Evolutionary conservation across 768 basidiomycete genomes (phyloP), one percentile per base, ranked within the genome.

Genomic region (Leucogyrophana mollusca): DNA sequence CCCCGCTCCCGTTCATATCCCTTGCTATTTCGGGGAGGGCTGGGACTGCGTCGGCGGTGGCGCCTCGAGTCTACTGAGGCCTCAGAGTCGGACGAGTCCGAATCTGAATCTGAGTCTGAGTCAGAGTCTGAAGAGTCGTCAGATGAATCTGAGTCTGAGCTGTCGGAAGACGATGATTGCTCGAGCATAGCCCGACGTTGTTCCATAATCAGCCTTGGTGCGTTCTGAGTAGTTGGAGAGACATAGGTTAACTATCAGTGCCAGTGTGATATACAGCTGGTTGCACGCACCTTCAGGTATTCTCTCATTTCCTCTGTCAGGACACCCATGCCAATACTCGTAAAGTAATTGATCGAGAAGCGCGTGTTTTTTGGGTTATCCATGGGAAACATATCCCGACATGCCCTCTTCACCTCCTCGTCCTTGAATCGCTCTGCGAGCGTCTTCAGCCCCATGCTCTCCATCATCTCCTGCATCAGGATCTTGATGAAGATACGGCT

Each of bases 401-500:
- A 90, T 2, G 80, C 81, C 21, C 73, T 69, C 61, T 73, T 82
- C 37, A 97, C 73, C 56, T 93, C 90, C 7, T 87, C 82, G 47
- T 96, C 93, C 66, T 84, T 84, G 72, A 99, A 94, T 43, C 96
- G 73, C 64, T 94, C 91, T 8, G 84, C 83, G n/a, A 98, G 70
- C 27, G 64, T 76, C 65, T 90, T 90, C 60, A 96, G 62, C 2
- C 96, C 95, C 85, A 98, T 87, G 40, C 82, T 80, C 73, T 97
- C 96, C 73, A 86, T 86, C 76, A 98, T 83, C 69, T 99, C 96
- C 50, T 84, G 82, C 80, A 96, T 85, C 75, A 99, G 72, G 57
- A 98, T 96, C 70, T 98, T 98, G 60, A 98, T 73, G 64, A 98
- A 98, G 61, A 99, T 99, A 73, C 96, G 91, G 52, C 86, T 86